Conservation (phyloP, 2,329 filamentous ascomycete genomes). For the Akanthomyces uredinophilus region DNA sequence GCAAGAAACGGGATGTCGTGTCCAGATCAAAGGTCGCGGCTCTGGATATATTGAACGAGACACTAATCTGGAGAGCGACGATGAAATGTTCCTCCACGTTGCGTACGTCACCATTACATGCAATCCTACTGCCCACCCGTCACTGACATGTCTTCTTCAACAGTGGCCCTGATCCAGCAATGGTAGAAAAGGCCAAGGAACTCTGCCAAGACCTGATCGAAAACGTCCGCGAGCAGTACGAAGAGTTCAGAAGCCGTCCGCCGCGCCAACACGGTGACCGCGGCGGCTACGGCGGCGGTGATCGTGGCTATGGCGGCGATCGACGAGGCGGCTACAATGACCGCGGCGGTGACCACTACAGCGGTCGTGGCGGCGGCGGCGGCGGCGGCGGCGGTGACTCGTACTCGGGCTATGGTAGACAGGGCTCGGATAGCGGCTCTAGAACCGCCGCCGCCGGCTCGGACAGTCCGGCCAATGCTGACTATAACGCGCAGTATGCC, state of each 20-base stretch:
- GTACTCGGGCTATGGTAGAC: slow-evolving; percentile 18
- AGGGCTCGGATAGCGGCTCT: slow-evolving; percentile 26
- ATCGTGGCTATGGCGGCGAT: slow-evolving; percentile 35
- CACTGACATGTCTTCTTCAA: slow-evolving; percentile 27
- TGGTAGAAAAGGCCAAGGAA: slow-evolving; percentile 81
- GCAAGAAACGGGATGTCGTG: slow-evolving; percentile 87
- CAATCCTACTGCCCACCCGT: background rate
- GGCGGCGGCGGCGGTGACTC: slow-evolving; percentile 30
- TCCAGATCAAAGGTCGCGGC: slow-evolving; percentile 95
- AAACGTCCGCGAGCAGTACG: slow-evolving; percentile 85
- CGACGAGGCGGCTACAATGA: slow-evolving; percentile 36
- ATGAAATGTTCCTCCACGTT: slow-evolving; percentile 94
- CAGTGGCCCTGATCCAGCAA: slow-evolving; percentile 79
- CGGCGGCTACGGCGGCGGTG: slow-evolving; percentile 37
- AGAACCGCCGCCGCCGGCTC: slow-evolving; percentile 31
- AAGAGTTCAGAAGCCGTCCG: slow-evolving; percentile 80
- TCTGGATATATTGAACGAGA: slow-evolving; percentile 89
- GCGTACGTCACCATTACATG: slow-evolving; percentile 56
- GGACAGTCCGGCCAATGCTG: slow-evolving; percentile 31
- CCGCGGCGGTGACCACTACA: slow-evolving; percentile 30
- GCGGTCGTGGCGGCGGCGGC: slow-evolving; percentile 28
- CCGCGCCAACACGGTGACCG: slow-evolving; percentile 58
- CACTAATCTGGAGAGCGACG: slow-evolving; percentile 86
- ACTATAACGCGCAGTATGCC: slow-evolving; percentile 78
- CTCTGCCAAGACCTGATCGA: slow-evolving; percentile 82